phyloP scores from a whole-genome alignment of 352 stramenopile species.

The Phytophthora niederhauseri region DNA sequence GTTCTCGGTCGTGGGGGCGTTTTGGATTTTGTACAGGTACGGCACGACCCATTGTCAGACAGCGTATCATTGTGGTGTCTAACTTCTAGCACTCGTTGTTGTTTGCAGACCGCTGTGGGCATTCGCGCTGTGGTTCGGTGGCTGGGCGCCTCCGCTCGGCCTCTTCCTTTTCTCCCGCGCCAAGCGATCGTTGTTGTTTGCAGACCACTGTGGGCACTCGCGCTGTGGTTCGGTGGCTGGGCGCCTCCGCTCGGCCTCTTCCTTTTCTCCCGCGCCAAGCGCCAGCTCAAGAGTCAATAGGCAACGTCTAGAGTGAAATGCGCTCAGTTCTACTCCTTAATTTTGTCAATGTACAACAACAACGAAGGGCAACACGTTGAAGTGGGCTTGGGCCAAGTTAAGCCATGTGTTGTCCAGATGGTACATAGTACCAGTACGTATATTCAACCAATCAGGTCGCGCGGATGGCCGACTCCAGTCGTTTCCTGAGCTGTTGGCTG shows the following conservation, averaged over 20 bases:
- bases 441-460: constrained; percentile 39
- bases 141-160: constrained; percentile 37
- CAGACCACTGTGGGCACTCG: constrained; percentile 62
- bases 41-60: background rate
- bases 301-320: background rate
- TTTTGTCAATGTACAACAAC: too few species aligned
- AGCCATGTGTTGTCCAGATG: background rate
- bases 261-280: constrained; percentile 32
- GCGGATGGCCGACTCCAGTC: constrained; percentile 47
- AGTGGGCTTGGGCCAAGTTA: background rate
- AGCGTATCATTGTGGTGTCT: background rate
- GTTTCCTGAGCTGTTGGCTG: constrained; percentile 35
- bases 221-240: constrained; percentile 37
- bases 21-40: constrained; percentile 63
- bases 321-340: too few species aligned
- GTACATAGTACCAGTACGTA: background rate
- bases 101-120: constrained; percentile 56
- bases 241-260: constrained; percentile 38
- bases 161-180: constrained; percentile 35
- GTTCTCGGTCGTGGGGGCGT: constrained; percentile 49
- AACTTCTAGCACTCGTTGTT: background rate
- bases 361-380: background rate
- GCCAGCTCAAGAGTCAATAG: constrained; percentile 45
- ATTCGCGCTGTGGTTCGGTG: constrained; percentile 34
- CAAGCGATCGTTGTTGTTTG: too few species aligned